Base-by-base conservation (phyloP, 768 basidiomycete genomes). In the Gloeophyllum trabeum region DNA sequence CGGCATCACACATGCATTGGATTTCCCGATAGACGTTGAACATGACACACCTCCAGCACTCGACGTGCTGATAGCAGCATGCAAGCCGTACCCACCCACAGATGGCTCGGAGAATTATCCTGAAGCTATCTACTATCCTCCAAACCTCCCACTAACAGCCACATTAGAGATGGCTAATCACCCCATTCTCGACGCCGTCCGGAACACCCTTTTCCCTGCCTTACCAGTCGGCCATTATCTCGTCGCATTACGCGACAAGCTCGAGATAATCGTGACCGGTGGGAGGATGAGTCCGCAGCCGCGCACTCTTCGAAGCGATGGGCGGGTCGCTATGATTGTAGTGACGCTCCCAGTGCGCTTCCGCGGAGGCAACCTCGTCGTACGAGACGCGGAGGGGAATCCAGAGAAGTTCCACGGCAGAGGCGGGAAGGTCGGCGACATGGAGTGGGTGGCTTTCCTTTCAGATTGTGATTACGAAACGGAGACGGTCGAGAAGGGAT, bases 111-210 rank as follows among this genome's bases (percentile, higher is more conserved):
- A 19, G 51, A 62, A 68, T 1, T 75, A 76, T 43, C 71, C 69
- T 46, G 81, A 84, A 49, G 75, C 81, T 0, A 66, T 84, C 18
- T 79, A 76, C 59, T 89, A 77, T 58, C 86, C 85, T 5, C 65
- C 76, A 5, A 79, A 70, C 41, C 75, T 85, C 37, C 81, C 84
- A 14, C 61, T 87, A 44, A 85, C 81, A 0, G 66, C 80, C 20
- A 81, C 86, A 0, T 73, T 89, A 49, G 86, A 90, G 51, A 70
- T 90, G 47, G 71, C 84, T 16, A 86, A 81, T 56, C 82, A 85
- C 53, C 86, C 86, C 3, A 79, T 90, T 54, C 73, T 90, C 46
- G 85, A 86, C 48, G 78, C 85, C 0, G 66, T 88, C 18, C 76
- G 77, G 37, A 76, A 64, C 43, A 65, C 77, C 0, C 64, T 90